These are phyloP conservation scores for Guyanaporus albipodus DNA, from an alignment of 768 basidiomycete genomes.

Conservation along the genomic window DNA sequence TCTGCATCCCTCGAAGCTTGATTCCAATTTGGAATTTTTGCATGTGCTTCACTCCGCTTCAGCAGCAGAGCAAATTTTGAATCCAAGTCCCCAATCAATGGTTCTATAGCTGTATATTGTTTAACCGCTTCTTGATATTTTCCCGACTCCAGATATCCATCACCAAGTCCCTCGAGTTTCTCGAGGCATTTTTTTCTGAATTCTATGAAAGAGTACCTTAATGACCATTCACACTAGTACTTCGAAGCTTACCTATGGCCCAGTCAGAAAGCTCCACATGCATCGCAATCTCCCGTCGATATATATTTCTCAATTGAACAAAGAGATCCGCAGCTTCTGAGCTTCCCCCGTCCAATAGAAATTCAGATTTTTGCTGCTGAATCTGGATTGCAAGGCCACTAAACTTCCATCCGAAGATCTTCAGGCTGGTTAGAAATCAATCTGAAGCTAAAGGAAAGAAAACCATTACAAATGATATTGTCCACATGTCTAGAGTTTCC, in stretches of 20 bases:
- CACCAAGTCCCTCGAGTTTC: constrained; percentile 9
- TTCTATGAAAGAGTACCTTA: not conserved
- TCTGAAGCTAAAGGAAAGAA: not conserved
- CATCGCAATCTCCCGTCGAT: constrained; percentile 10
- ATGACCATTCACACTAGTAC: not conserved
- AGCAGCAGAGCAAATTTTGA: constrained; percentile 1
- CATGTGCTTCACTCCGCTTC: constrained; percentile 15
- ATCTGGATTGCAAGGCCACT: constrained; percentile 14
- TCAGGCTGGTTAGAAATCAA: not conserved
- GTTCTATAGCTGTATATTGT: constrained; percentile 13
- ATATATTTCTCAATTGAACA: constrained; percentile 1
- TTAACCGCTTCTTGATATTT: constrained; percentile 12
- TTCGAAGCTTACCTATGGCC: constrained; percentile 2
- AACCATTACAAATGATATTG: constrained; percentile 9
- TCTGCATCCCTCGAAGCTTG: constrained; percentile 13
- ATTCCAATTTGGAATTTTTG: not conserved
- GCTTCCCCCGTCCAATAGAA: not conserved
- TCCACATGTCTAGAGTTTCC: constrained; percentile 13
- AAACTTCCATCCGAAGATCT: constrained; percentile 23
- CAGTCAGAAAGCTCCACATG: constrained; percentile 16
- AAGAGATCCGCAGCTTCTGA: constrained; percentile 9
- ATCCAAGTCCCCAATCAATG: constrained; percentile 4
- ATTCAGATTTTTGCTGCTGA: constrained; percentile 13
- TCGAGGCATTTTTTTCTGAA: constrained; percentile 7
- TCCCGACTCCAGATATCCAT: not conserved